Percentiles rank a stretch among this genome's conserved stretches.
phyloP scores from a whole-genome alignment of 2,329 filamentous ascomycete genomes.

The Didymosphaeria variabile region DNA sequence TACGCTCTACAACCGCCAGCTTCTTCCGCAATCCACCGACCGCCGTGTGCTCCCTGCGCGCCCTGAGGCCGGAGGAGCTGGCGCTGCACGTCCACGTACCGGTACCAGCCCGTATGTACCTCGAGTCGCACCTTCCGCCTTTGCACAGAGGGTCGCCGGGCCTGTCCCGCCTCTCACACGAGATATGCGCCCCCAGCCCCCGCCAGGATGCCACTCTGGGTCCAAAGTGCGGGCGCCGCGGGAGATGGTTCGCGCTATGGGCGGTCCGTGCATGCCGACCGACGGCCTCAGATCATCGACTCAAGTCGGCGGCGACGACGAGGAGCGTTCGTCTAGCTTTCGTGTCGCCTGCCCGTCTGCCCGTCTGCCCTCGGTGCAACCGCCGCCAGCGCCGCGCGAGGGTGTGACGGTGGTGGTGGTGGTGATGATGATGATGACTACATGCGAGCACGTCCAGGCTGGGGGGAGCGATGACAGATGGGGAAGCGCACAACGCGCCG shows the following conservation, averaged over 20 bases:
- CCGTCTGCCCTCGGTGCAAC: too few relatives aligned
- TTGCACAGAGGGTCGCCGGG: constrained; percentile 35
- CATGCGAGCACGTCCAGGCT: background rate
- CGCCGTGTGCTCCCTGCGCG: background rate
- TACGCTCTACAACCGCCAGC: constrained; percentile 10
- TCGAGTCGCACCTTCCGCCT: constrained; percentile 10
- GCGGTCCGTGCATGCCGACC: constrained; percentile 30
- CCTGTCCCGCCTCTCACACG: background rate
- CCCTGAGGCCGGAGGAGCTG: background rate
- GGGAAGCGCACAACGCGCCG: constrained; percentile 20
- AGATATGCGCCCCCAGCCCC: constrained; percentile 17
- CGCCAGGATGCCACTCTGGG: constrained; percentile 14
- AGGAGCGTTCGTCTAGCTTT: too few relatives aligned
- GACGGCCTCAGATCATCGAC: constrained; percentile 5
- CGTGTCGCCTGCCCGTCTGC: too few relatives aligned
- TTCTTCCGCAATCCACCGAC: constrained; percentile 11
- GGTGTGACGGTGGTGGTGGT: background rate
- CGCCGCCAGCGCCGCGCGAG: too few relatives aligned
- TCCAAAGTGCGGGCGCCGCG: constrained; percentile 28
- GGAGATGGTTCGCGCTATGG: constrained; percentile 47
- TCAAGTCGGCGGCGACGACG: background rate
- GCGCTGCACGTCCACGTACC: background rate
- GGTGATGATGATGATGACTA: background rate
- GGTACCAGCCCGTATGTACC: constrained; percentile 6
- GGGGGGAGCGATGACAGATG: constrained; percentile 1